Evolutionary conservation across 2,329 filamentous ascomycete species (phyloP).

Genomic region (Trichoderma endophyticum): DNA sequence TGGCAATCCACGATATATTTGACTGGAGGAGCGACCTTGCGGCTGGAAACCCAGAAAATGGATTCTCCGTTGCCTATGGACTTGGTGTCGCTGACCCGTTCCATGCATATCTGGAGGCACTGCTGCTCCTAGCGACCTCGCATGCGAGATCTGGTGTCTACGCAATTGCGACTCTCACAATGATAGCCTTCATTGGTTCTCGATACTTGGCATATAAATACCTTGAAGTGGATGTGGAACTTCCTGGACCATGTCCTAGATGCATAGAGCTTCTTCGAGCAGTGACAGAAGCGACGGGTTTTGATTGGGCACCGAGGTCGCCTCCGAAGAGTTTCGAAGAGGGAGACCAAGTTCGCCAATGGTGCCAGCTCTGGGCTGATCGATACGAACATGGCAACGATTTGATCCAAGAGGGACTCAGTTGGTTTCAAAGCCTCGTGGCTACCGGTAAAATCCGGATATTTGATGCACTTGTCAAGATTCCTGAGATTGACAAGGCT

Average conservation of each 20-base stretch:
- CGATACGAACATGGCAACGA: neutral
- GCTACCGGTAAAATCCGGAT: neutral
- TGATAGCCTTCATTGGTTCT: neutral
- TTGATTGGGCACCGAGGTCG: neutral
- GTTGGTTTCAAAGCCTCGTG: neutral
- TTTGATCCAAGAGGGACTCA: neutral
- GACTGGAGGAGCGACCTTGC: neutral
- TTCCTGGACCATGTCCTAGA: neutral
- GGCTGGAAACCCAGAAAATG: neutral
- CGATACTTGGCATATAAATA: neutral
- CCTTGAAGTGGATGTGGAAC: neutral
- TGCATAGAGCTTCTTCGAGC: neutral
- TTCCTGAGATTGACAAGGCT: neutral
- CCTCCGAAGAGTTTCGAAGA: neutral
- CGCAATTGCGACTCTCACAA: neutral
- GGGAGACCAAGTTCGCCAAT: neutral
- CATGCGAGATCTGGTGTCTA: neutral
- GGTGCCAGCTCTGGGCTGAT: neutral
- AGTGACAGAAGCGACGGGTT: neutral
- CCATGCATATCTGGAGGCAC: neutral
- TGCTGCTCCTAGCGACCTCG: neutral
- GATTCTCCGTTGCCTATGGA: neutral
- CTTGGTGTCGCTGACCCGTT: neutral
- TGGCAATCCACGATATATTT: neutral
- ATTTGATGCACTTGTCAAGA: neutral